Percentiles rank a stretch among this genome's conserved stretches.
Conservation (phyloP, 345 rosid genomes). For the Acer saccharum region DNA sequence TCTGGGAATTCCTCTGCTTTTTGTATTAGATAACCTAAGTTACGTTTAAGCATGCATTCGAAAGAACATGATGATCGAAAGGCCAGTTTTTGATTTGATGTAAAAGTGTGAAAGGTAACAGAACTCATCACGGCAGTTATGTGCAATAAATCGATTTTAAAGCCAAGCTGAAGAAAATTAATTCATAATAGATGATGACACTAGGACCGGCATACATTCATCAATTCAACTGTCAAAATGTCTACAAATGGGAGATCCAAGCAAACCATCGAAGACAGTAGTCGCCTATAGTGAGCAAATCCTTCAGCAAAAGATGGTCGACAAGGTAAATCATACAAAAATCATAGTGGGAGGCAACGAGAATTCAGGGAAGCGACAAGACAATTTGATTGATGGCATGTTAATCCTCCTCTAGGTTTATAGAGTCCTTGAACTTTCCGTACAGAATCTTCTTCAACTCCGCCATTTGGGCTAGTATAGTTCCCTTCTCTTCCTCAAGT, state of each 20-base stretch:
- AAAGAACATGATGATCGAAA: too few species aligned
- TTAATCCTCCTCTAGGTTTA: conserved; percentile 92
- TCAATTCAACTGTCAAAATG: background rate
- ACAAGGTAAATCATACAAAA: background rate
- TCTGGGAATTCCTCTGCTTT: too few species aligned
- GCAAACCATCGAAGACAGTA: too few species aligned
- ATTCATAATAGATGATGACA: background rate
- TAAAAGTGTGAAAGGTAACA: background rate
- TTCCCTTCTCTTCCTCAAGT: conserved; percentile 75
- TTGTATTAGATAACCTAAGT: too few species aligned
- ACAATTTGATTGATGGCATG: background rate
- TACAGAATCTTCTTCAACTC: conserved; percentile 84
- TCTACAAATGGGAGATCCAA: background rate
- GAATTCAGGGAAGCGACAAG: background rate
- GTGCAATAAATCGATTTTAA: background rate
- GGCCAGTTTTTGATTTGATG: background rate
- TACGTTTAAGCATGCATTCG: too few species aligned
- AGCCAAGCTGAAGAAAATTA: background rate
- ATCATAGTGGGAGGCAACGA: background rate
- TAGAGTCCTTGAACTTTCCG: conserved; percentile 86
- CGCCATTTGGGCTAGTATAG: conserved; percentile 64
- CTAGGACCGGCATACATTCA: background rate
- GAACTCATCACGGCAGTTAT: background rate
- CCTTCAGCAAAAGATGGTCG: too few species aligned
- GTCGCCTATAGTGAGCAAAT: background rate